Conservation (phyloP, 805 yeast genomes). For the Zygosaccharomyces bisporus region DNA sequence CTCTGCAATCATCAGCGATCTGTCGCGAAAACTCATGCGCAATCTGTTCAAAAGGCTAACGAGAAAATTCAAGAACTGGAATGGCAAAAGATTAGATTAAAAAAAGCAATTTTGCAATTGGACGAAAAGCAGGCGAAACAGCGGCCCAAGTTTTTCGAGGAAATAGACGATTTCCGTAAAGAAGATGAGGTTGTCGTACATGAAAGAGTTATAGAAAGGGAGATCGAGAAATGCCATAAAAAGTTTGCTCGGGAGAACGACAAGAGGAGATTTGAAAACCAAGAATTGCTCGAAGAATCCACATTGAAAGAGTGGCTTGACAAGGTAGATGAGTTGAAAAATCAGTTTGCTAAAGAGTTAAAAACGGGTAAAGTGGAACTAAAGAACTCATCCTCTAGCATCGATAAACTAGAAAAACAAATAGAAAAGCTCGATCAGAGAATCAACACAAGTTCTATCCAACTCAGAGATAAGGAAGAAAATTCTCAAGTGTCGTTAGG, state of each 20-base stretch:
- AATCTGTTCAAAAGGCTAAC: slow-evolving; percentile 70
- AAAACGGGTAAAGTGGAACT: slow-evolving; percentile 56
- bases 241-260: slow-evolving; percentile 77
- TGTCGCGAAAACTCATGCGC: slow-evolving; percentile 79
- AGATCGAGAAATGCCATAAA: slow-evolving; percentile 57
- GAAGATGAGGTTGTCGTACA: slow-evolving; percentile 63
- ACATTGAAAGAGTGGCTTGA: slow-evolving; percentile 58
- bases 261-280: slow-evolving; percentile 55
- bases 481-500: slow-evolving; percentile 90
- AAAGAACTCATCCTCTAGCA: slow-evolving; percentile 45
- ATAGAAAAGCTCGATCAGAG: slow-evolving; percentile 69
- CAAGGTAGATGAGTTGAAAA: slow-evolving; percentile 49
- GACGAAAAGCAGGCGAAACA: slow-evolving; percentile 53
- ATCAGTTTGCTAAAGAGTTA: slow-evolving; percentile 54
- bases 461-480: slow-evolving; percentile 87
- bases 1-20: slow-evolving; percentile 96
- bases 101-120: slow-evolving; percentile 62
- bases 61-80: slow-evolving; percentile 74
- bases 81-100: slow-evolving; percentile 77
- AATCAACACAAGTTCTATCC: slow-evolving; percentile 62
- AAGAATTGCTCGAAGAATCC: slow-evolving; percentile 49
- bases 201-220: slow-evolving; percentile 56
- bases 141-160: slow-evolving; percentile 58
- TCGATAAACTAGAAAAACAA: slow-evolving; percentile 70
- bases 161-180: slow-evolving; percentile 59